Base-by-base conservation (phyloP, 805 yeast species). In the Pichia heedii region DNA sequence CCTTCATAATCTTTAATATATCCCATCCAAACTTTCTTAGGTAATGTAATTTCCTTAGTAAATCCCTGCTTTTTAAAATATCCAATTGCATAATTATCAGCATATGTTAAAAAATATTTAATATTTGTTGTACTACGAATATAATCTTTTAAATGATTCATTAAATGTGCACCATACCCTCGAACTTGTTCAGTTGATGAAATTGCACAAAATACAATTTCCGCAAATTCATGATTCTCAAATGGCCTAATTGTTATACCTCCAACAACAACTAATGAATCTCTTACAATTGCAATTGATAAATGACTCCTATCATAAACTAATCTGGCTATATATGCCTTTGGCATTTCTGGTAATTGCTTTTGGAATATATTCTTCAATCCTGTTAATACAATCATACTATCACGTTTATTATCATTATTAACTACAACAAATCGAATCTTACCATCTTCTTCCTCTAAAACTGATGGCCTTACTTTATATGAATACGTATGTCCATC, bases 1-100 rank as follows among this genome's bases (percentile, higher is more conserved):
- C 99, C 99, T 66, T 93, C 99, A 64, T 93, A 93, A 68, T 93
- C 98, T 63, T 93, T 93, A 58, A 93, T 93, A 63, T 93, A 93
- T 3, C 99, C 99, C 93, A 87, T 86, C 99, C 99, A 93, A 29
- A 81, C 73, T 40, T 77, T 76, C 50, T 81, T 83, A 32, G 90
- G 93, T 44, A 93, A 71, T 8, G 96, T 74, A 33, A 93, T 84
- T 48, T 90, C 97, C 61, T 93, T 93, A 16, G 97, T 89, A 64
- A 93, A 93, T 1, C 99, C 99, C 65, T 93, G 99, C 58, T 93
- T 93, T 56, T 90, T 90, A 72, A 93, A 93, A 63, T 90, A 93
- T 2, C 99, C 99, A 63, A 93, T 90, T 44, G 99, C 99, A 62
- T 93, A 93, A 65, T 93, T 93, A 69, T 93, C 99, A 4, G 99